Percentiles rank a stretch among this genome's conserved stretches.
These are phyloP conservation scores for Mycena latifolia DNA, from an alignment of 768 basidiomycete genomes.

Conservation along the genomic window DNA sequence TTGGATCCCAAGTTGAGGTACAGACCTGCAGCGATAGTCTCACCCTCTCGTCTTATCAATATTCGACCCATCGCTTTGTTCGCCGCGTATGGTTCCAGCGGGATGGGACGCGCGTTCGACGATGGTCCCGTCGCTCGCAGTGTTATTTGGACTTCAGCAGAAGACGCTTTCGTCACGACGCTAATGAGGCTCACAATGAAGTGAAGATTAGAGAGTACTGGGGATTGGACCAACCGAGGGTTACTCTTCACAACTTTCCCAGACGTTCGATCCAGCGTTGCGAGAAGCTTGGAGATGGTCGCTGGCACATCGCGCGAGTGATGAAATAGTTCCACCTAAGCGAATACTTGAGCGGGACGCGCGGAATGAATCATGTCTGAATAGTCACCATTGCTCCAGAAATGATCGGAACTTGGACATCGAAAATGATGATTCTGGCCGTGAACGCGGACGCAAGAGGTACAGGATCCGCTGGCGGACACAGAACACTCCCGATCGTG, in stretches of 20 bases:
- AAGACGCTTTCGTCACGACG: conserved; percentile 85
- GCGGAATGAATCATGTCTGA: not conserved
- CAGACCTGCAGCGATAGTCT: conserved; percentile 93
- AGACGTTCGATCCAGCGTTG: conserved; percentile 81
- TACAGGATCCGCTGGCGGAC: conserved; percentile 77
- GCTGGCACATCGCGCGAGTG: conserved; percentile 95
- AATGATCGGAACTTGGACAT: conserved; percentile 90
- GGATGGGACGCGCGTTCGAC: conserved; percentile 68
- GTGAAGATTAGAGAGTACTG: not conserved
- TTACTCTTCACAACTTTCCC: conserved; percentile 81
- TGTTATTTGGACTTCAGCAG: conserved; percentile 89
- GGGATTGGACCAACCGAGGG: conserved; percentile 71
- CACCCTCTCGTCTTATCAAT: conserved; percentile 87
- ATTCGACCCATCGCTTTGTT: conserved; percentile 99
- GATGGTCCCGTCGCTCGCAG: conserved; percentile 66
- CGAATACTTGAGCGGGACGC: not conserved
- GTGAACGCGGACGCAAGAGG: conserved; percentile 83
- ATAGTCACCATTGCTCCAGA: conserved; percentile 82
- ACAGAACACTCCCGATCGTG: conserved; percentile 90
- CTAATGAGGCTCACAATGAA: conserved; percentile 52
- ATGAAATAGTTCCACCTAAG: conserved; percentile 92
- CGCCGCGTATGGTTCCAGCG: conserved; percentile 85
- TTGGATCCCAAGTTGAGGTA: not conserved
- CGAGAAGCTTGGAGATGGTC: conserved; percentile 83
- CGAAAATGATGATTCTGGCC: conserved; percentile 94